These are phyloP conservation scores for Limtongia smithiae DNA, from an alignment of 805 yeast species.

Conservation along the genomic window DNA sequence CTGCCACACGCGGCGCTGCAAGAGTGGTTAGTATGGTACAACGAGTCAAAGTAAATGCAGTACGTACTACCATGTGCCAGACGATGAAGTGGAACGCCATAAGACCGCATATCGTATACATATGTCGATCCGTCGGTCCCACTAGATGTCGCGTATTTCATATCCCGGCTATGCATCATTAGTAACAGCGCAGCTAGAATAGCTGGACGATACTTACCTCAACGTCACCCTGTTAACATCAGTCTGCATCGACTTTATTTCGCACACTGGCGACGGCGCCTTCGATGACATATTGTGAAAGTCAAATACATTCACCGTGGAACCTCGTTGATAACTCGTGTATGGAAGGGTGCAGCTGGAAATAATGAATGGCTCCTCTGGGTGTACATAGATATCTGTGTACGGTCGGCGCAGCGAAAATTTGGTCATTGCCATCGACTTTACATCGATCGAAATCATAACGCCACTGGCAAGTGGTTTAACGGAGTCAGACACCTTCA, in stretches of 20 bases:
- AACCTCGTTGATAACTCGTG: not conserved
- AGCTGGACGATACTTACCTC: slow-evolving; percentile 1
- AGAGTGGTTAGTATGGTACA: not conserved
- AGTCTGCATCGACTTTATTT: not conserved
- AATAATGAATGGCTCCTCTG: not conserved
- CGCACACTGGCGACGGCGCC: not conserved
- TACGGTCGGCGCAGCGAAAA: not conserved
- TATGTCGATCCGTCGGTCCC: slow-evolving; percentile 13
- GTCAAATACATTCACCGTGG: not conserved
- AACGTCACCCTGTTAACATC: slow-evolving; percentile 5
- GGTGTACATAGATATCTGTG: slow-evolving; percentile 5
- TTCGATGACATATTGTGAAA: not conserved
- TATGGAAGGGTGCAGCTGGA: not conserved
- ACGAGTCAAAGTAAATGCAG: not conserved
- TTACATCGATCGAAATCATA: not conserved
- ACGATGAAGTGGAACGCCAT: not conserved
- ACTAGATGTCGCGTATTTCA: not conserved
- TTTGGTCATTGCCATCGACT: not conserved
- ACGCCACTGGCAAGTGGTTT: slow-evolving; percentile 1
- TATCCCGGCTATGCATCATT: not conserved
- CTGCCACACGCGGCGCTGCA: not conserved
- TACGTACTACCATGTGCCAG: slow-evolving; percentile 6
- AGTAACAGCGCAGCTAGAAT: too few species aligned
- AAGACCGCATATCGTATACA: slow-evolving; percentile 5
- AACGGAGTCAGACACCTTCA: not conserved